phyloP scores from a whole-genome alignment of 768 basidiomycete species.

The Lactifluus hygrophoroides region DNA sequence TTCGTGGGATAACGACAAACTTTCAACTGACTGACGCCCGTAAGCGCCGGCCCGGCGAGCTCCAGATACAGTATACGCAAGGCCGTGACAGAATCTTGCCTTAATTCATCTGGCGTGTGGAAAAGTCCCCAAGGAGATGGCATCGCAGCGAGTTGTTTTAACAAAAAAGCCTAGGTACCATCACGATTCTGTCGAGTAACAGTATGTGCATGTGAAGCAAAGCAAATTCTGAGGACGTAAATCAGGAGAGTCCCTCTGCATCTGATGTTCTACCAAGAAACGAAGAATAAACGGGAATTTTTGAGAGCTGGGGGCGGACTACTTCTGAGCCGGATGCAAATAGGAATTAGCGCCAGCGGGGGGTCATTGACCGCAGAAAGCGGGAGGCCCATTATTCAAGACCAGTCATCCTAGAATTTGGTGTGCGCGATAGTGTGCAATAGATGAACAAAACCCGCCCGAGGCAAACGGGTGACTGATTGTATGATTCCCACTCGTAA shows the following conservation, averaged over 20 bases:
- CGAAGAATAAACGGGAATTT: neutral
- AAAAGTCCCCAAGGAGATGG: conserved; percentile 11
- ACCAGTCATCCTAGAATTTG: neutral
- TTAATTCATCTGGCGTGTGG: neutral
- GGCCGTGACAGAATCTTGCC: neutral
- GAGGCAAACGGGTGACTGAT: neutral
- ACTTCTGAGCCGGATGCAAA: neutral
- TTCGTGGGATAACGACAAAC: too few species aligned
- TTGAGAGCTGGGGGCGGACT: too few species aligned
- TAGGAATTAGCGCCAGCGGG: neutral
- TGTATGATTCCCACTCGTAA: too few species aligned
- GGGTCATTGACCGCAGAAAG: neutral
- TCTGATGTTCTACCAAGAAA: too few species aligned
- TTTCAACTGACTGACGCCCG: too few species aligned
- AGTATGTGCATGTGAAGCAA: neutral
- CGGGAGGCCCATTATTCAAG: neutral
- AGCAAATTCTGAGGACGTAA: neutral
- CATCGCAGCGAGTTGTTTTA: neutral
- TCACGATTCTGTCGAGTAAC: neutral
- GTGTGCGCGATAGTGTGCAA: neutral
- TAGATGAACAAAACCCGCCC: neutral
- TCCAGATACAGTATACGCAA: neutral
- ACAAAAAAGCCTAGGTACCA: conserved; percentile 8
- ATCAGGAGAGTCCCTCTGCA: neutral
- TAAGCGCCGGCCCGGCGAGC: too few species aligned